Base-by-base conservation (phyloP, 176 grass and related monocot genomes). In the Juncus effusus region DNA sequence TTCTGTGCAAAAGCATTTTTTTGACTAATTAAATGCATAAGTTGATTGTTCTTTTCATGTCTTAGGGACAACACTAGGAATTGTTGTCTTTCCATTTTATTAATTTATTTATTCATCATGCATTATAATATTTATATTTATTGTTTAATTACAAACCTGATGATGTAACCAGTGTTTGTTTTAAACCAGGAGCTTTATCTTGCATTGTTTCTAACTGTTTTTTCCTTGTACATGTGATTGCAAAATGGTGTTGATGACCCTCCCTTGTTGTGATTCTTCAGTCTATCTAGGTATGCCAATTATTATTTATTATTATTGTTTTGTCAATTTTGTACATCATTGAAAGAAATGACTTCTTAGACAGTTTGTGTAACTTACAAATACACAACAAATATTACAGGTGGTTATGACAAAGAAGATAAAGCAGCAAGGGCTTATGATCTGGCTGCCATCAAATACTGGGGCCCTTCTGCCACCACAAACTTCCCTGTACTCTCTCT, bases 321-420 rank as follows among this genome's bases (percentile, higher is more conserved):
- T 40, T 35, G 16, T 42, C 54, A 10, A 40, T 78, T 7, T 5
- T 60, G 8, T 14, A 42, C 56, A 51, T 19, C 37, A 28, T 37
- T 36, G 35, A 68, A 13, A 54, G 15, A 51, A 54, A 53, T n/a
- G 54, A 53, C 3, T 54, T 8, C 64, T 28, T 40, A 54, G 4
- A 55, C 15, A 67, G 50, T 19, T 37, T 40, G 56, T 40, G 1
- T 3, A 65, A 64, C 13, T 75, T 60, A 10, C 59, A 69, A 44
- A 54, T 39, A 16, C 6, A 52, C 42, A 58, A 42, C 1, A 28
- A 73, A 5, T 79, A 64, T 42, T 56, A 6, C 67, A 96, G 92
- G 93, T 84, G 93, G 93, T 36, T 97, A 92, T 60, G 93, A 97
- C 42, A 86, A 82, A 65, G 93, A 97, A 82, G 88, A 97, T 54